These are phyloP conservation scores for Aspergillus panamensis DNA, from an alignment of 495 filamentous ascomycete species.

Conservation along the genomic window DNA sequence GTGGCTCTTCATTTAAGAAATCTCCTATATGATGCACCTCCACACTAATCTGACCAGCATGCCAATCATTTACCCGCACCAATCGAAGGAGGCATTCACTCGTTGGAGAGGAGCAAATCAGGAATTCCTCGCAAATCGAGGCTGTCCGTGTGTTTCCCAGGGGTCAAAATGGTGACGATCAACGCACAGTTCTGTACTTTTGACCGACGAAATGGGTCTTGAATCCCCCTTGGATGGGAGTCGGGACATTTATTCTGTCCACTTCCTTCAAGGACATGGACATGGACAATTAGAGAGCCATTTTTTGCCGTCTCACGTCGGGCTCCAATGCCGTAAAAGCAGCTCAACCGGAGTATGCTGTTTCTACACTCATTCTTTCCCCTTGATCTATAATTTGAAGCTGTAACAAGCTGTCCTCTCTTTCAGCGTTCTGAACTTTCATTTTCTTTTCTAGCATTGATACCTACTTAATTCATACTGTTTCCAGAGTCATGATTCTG, in stretches of 20 bases:
- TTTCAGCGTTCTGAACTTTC: constrained; percentile 12
- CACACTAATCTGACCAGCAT: constrained; percentile 5
- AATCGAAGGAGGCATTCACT: not conserved
- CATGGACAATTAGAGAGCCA: not conserved
- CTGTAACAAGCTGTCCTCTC: constrained; percentile 21
- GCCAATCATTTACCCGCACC: not conserved
- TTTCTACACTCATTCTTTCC: constrained; percentile 15
- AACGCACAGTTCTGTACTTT: not conserved
- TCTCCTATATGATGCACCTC: constrained; percentile 11
- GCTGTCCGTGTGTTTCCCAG: not conserved
- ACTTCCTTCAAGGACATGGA: not conserved
- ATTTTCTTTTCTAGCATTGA: not conserved
- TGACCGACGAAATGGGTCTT: not conserved
- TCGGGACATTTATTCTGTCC: not conserved
- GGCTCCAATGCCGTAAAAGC: not conserved
- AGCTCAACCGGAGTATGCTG: constrained; percentile 9
- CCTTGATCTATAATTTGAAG: constrained; percentile 11
- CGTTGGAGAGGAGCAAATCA: not conserved
- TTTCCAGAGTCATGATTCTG: constrained; percentile 23
- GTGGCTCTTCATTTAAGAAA: not conserved
- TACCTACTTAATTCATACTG: not conserved
- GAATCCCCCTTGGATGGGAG: not conserved
- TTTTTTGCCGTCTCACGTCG: no score
- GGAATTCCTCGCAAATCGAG: not conserved
- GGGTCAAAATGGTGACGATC: constrained; percentile 10